Evolutionary conservation across 1,284 basidiomycete genomes (phyloP).

Genomic region (Lentinula novae-zelandiae): DNA sequence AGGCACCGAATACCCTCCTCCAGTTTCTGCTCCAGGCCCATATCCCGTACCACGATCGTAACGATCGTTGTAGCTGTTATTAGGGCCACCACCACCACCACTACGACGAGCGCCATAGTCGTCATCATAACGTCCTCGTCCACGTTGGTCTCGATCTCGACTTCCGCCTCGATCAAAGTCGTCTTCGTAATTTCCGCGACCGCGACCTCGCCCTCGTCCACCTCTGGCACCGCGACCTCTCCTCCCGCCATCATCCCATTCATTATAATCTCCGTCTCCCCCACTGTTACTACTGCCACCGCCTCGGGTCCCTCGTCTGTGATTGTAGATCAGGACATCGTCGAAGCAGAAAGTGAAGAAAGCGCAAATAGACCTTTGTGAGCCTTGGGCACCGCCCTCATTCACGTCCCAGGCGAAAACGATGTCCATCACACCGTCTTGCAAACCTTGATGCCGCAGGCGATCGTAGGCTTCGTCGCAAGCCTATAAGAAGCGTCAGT

Average conservation of each 20-base stretch:
- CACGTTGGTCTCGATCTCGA: constrained; percentile 42
- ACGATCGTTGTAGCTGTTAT: constrained; percentile 32
- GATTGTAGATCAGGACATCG: constrained; percentile 11
- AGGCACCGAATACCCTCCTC: constrained; percentile 21
- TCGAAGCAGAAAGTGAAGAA: background rate
- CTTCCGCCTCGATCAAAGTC: constrained; percentile 32
- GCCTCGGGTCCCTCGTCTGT: background rate
- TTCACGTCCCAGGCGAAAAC: constrained; percentile 80
- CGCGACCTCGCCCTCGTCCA: constrained; percentile 36
- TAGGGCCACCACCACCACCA: constrained; percentile 21
- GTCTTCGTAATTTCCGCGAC: constrained; percentile 38
- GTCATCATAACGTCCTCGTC: constrained; percentile 36
- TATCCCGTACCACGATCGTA: constrained; percentile 28
- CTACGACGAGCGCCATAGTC: constrained; percentile 33
- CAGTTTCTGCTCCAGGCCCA: constrained; percentile 12
- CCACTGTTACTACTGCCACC: constrained; percentile 24
- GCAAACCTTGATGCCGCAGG: constrained; percentile 72
- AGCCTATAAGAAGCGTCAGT: constrained; percentile 39
- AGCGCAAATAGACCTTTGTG: constrained; percentile 26
- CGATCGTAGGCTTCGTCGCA: constrained; percentile 79
- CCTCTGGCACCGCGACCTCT: constrained; percentile 27
- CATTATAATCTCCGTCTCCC: constrained; percentile 29
- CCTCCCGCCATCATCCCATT: constrained; percentile 42
- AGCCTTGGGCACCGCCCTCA: constrained; percentile 36
- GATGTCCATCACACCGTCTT: constrained; percentile 87